Conservation (phyloP, 768 basidiomycete genomes). For the Neoboletus subvelutipes region DNA sequence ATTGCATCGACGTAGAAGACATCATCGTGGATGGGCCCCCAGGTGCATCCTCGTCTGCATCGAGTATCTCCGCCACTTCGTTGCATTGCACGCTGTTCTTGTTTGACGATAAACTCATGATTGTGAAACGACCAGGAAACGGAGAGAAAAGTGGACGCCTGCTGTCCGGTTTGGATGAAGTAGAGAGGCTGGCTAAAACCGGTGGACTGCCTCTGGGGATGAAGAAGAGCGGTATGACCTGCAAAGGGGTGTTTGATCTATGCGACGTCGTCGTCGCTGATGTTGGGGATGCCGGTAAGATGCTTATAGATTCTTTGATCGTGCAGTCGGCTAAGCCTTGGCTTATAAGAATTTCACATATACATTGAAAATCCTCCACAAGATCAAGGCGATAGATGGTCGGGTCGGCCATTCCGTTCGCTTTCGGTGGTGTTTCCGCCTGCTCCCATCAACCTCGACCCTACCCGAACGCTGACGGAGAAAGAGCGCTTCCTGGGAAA, state of each 20-base stretch:
- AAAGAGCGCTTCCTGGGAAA: conserved; percentile 87
- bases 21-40: conserved; percentile 47
- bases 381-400: conserved; percentile 86
- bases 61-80: conserved; percentile 42
- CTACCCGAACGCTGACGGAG: conserved; percentile 57
- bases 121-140: conserved; percentile 80
- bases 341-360: conserved; percentile 72
- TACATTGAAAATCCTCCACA: conserved; percentile 81
- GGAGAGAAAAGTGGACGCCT: conserved; percentile 73
- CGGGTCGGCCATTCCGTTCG: conserved; percentile 79
- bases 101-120: conserved; percentile 91
- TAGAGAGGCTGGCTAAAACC: conserved; percentile 69
- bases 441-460: conserved; percentile 62
- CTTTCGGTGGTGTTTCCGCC: conserved; percentile 79
- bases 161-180: conserved; percentile 73
- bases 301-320: neutral
- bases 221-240: conserved; percentile 80
- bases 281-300: conserved; percentile 78
- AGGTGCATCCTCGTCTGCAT: conserved; percentile 43
- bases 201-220: conserved; percentile 60
- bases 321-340: conserved; percentile 8
- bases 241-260: conserved; percentile 82
- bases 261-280: conserved; percentile 83
- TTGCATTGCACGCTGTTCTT: conserved; percentile 89
- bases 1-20: conserved; percentile 93